These are phyloP conservation scores for Cenchrus americanus DNA, from an alignment of 176 grass and related monocot species.

Conservation along the genomic window DNA sequence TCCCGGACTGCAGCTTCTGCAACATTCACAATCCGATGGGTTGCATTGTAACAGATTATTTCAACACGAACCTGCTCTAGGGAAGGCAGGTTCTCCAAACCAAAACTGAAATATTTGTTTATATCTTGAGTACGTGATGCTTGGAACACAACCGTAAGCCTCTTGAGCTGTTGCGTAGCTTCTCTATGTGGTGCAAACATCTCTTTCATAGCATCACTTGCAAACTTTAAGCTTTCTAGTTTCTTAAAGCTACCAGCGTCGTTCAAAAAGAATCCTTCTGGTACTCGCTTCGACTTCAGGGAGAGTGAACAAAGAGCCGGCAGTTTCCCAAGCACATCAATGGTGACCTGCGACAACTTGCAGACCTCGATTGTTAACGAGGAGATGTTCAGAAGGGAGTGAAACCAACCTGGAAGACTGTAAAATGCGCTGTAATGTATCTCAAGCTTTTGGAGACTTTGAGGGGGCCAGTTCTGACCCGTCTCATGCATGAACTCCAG, in stretches of 20 bases:
- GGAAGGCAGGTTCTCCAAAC: background rate
- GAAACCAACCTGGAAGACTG: background rate
- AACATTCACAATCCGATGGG: background rate
- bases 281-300: background rate
- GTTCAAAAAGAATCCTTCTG: background rate
- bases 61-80: background rate
- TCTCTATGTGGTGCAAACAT: background rate
- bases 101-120: background rate
- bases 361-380: conserved; percentile 3
- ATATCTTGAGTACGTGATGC: background rate
- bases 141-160: background rate
- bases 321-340: background rate
- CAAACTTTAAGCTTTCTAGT: background rate
- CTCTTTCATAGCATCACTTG: background rate
- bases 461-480: background rate
- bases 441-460: background rate
- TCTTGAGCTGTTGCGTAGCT: background rate
- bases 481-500: background rate
- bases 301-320: background rate
- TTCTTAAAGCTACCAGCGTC: background rate
- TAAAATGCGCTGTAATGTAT: background rate
- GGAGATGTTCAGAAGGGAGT: background rate
- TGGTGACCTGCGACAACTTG: background rate
- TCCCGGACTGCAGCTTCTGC: background rate
- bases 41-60: conserved; percentile 1